Percentiles rank a stretch among this genome's conserved stretches.
Conservation (phyloP, 345 rosid species). For the Schrenkiella parvula region DNA sequence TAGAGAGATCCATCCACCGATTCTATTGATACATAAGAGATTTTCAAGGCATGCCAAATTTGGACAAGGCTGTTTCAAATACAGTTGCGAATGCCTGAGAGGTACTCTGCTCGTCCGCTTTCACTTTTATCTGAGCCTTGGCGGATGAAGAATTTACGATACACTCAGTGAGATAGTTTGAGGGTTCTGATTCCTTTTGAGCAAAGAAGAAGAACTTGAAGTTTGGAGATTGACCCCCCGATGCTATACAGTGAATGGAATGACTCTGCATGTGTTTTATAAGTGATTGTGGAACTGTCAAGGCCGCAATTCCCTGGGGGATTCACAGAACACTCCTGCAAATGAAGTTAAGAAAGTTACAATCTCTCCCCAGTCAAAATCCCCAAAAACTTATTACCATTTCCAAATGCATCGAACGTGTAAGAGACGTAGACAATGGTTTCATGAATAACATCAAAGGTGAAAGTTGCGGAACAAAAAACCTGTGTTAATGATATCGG, state of each 20-base stretch:
- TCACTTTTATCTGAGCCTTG: constrained; percentile 69
- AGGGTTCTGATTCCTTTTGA: constrained; percentile 70
- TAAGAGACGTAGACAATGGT: neutral
- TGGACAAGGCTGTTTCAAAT: constrained; percentile 67
- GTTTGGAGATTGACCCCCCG: constrained; percentile 88
- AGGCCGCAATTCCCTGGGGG: constrained; percentile 63
- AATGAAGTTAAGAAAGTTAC: constrained; percentile 6
- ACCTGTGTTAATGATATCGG: constrained; percentile 73
- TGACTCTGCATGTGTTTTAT: constrained; percentile 79
- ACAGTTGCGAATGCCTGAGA: constrained; percentile 53
- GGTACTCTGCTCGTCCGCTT: constrained; percentile 77
- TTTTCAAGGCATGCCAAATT: constrained; percentile 44
- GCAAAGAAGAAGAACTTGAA: constrained; percentile 95
- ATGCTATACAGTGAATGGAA: constrained; percentile 88
- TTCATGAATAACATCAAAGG: neutral
- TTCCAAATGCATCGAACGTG: neutral
- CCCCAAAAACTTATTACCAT: neutral
- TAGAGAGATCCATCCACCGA: constrained; percentile 13
- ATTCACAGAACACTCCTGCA: constrained; percentile 63
- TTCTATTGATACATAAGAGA: constrained; percentile 1
- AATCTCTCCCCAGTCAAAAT: neutral
- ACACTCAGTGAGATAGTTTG: constrained; percentile 70
- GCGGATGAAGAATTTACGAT: constrained; percentile 76
- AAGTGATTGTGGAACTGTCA: constrained; percentile 72
- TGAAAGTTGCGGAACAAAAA: neutral